phyloP scores from a whole-genome alignment of 2,329 filamentous ascomycete genomes.

The Aspergillus udagawae region DNA sequence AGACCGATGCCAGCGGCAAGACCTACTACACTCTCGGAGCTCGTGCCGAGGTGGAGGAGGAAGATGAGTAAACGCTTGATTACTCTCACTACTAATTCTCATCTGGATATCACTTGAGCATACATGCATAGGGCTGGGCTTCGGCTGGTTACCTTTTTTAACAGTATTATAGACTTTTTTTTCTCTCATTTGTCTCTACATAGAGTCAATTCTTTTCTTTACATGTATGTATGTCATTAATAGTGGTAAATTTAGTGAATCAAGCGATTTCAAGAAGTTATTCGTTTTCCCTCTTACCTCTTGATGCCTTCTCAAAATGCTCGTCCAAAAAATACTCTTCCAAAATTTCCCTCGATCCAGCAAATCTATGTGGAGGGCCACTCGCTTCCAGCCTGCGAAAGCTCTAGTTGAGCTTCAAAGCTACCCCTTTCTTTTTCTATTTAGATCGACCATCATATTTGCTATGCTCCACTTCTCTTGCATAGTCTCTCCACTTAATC shows the following conservation, averaged over 20 bases:
- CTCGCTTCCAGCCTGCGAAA: background rate
- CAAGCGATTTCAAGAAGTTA: conserved; percentile 29
- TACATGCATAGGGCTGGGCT: conserved; percentile 27
- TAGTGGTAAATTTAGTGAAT: conserved; percentile 37
- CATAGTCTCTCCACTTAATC: background rate
- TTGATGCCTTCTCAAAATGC: no score
- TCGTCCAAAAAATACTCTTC: no score
- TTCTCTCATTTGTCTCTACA: conserved; percentile 28
- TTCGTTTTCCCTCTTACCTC: background rate
- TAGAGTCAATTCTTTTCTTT: conserved; percentile 35
- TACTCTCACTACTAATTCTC: conserved; percentile 21
- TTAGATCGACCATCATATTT: background rate
- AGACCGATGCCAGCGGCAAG: conserved; percentile 44
- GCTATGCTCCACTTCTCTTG: background rate
- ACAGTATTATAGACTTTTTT: conserved; percentile 38
- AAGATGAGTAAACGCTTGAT: conserved; percentile 39
- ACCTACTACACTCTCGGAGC: conserved; percentile 42
- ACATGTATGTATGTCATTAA: conserved; percentile 42
- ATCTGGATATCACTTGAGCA: conserved; percentile 35
- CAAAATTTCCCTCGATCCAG: no score
- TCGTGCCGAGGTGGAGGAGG: conserved; percentile 41
- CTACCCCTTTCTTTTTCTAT: background rate
- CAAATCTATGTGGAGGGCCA: no score
- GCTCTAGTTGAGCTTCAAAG: background rate
- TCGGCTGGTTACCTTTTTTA: conserved; percentile 20